phyloP scores from a whole-genome alignment of 1,139 yeast genomes.

The Neolecta irregularis region DNA sequence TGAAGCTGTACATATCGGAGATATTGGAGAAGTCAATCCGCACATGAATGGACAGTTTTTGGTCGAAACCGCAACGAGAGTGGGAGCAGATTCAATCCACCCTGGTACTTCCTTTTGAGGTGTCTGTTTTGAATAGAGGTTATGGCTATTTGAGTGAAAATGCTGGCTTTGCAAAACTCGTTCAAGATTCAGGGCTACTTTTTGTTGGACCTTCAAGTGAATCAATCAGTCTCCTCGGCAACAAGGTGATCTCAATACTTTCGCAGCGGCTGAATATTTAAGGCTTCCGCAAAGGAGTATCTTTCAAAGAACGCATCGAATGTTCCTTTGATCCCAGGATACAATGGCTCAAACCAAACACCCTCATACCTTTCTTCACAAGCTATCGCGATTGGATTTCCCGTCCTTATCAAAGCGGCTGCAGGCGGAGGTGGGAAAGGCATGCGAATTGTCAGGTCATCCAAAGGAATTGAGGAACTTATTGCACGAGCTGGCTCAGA shows the following conservation, averaged over 20 bases:
- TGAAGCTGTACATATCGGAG: conserved; percentile 36
- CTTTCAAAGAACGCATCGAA: conserved; percentile 68
- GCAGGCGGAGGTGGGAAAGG: conserved; percentile 99
- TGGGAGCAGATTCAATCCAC: conserved; percentile 81
- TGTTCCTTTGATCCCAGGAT: conserved; percentile 92
- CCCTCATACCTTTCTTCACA: conserved; percentile 33
- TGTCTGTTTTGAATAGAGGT: conserved; percentile 23
- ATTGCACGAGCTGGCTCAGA: conserved; percentile 86
- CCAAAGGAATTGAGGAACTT: conserved; percentile 57
- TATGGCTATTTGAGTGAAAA: conserved; percentile 93
- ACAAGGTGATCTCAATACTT: no score
- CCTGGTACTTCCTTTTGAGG: conserved; percentile 43
- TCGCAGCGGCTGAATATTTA: no score
- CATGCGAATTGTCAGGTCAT: conserved; percentile 75
- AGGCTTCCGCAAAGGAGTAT: conserved; percentile 78
- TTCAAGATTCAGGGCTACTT: conserved; percentile 66
- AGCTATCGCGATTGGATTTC: conserved; percentile 73
- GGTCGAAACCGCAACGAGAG: conserved; percentile 62
- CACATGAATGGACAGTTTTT: conserved; percentile 75
- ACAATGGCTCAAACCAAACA: conserved; percentile 39
- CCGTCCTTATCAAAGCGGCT: conserved; percentile 90
- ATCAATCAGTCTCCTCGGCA: conserved; percentile 37
- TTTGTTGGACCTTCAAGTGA: conserved; percentile 94
- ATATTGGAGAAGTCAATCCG: conserved; percentile 71
- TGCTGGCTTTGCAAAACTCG: conserved; percentile 85